Evolutionary conservation across 331 rosid genomes (phyloP), one percentile per base, ranked within the genome.

Genomic region (Quercus phellos): DNA sequence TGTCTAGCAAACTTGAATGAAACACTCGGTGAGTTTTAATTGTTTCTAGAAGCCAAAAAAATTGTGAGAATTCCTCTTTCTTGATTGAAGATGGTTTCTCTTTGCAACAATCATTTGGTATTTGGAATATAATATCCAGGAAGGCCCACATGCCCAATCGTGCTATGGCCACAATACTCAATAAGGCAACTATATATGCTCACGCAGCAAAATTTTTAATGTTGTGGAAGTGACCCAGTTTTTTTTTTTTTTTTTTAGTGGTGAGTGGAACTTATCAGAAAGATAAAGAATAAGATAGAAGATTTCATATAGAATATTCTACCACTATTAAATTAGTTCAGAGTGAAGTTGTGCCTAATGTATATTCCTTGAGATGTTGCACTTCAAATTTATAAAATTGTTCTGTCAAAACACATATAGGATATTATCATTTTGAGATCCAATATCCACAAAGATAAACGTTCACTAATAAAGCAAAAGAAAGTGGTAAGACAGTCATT

Each of bases 141-240:
- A 77, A 76, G 85, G 87, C 86, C 94, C 94, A 86, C 90, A 76
- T 60, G 79, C 58, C 77, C 80, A 78, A 81, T 81, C 89, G 78
- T 78, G 82, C 50, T 67, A 27, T 17, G 30, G 30, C 5, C 32
- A 73, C 50, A 43, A 1, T 55, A 70, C 53, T 34, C 35, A 77
- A 59, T 29, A 30, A 73, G 42, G 67, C 67, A 77, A 74, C 76
- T 55, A 54, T 38, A 38, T 38, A 8, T 54, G 77, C 74, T 60
- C 72, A 74, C 56, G 55, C 68, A 54, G 68, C 73, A 78, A 68
- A 26, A 81, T 81, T 77, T 77, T 76, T 81, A 43, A 70, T 64
- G 71, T 80, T 74, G 79, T 79, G 72, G 55, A 78, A 60, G 83
- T 74, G 74, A 80, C 78, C 76, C 46, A 38, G 46, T 38, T 2